Evolutionary conservation across 2,329 filamentous ascomycete genomes (phyloP).

Genomic region (Aureobasidium sp.): DNA sequence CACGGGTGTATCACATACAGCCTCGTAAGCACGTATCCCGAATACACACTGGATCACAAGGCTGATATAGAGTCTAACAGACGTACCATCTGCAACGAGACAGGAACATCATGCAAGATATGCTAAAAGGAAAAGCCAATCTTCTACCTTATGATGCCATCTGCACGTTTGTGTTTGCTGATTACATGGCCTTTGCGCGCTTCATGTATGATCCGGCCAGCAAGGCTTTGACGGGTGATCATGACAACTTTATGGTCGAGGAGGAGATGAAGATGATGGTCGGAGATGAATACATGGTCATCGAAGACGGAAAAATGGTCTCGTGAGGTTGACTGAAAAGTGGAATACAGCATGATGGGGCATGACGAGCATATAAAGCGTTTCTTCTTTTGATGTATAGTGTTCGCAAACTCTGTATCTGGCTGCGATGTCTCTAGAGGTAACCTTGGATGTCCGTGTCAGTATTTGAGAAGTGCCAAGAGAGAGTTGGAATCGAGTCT

Average conservation of each 20-base stretch:
- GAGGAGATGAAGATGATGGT: constrained; percentile 39
- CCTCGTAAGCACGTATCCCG: constrained; percentile 29
- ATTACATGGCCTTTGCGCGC: constrained; percentile 39
- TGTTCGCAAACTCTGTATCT: neutral
- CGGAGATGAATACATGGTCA: constrained; percentile 38
- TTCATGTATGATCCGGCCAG: constrained; percentile 42
- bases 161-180: constrained; percentile 42
- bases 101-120: constrained; percentile 39
- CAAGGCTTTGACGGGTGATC: constrained; percentile 33
- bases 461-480: neutral
- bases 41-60: neutral
- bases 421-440: neutral
- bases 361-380: constrained; percentile 7
- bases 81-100: constrained; percentile 41
- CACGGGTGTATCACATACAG: constrained; percentile 41
- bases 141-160: constrained; percentile 42
- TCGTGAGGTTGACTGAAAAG: neutral
- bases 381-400: constrained; percentile 8
- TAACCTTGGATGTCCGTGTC: constrained; percentile 8
- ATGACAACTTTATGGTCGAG: constrained; percentile 32
- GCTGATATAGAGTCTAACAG: constrained; percentile 20
- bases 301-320: constrained; percentile 30
- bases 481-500: constrained; percentile 19
- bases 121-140: constrained; percentile 38
- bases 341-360: constrained; percentile 1